Conservation (phyloP, 805 yeast species). For the Suhomyces emberorum region DNA sequence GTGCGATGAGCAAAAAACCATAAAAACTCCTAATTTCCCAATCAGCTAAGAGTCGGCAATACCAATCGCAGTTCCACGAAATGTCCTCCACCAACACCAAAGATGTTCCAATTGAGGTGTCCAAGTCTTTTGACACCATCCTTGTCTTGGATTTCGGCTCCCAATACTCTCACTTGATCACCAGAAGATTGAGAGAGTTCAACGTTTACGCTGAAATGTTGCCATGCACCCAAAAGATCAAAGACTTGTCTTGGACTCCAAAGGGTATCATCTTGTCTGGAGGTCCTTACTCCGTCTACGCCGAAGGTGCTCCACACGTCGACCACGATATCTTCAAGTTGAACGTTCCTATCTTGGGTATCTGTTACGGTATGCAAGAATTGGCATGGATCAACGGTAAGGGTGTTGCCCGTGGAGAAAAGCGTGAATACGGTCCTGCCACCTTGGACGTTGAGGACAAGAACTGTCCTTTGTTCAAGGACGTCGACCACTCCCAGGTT, state of each 20-base stretch:
- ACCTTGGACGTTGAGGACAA: slow-evolving; percentile 71
- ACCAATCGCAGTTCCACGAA: background rate
- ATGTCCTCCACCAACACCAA: slow-evolving; percentile 15
- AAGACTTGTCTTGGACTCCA: slow-evolving; percentile 90
- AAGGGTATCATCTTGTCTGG: slow-evolving; percentile 95
- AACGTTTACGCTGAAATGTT: slow-evolving; percentile 98
- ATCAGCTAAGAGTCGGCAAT: background rate
- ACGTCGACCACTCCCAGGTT: slow-evolving; percentile 89
- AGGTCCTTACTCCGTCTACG: slow-evolving; percentile 97
- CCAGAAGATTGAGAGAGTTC: slow-evolving; percentile 96
- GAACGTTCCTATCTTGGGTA: slow-evolving; percentile 92
- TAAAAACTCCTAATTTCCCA: slow-evolving; percentile 1
- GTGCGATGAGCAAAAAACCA: slow-evolving; percentile 7
- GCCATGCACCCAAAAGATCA: slow-evolving; percentile 97
- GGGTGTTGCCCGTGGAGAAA: slow-evolving; percentile 91
- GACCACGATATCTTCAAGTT: slow-evolving; percentile 90
- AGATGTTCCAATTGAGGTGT: slow-evolving; percentile 59
- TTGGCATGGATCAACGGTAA: slow-evolving; percentile 96
- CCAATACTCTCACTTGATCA: slow-evolving; percentile 94
- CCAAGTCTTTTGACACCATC: slow-evolving; percentile 91
- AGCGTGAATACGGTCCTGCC: slow-evolving; percentile 98
- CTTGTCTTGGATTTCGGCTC: slow-evolving; percentile 97
- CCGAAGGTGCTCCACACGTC: slow-evolving; percentile 93
- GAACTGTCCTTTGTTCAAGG: slow-evolving; percentile 71
- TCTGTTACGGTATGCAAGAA: slow-evolving; percentile 99